Evolutionary conservation across 257 asterid species (phyloP).

Genomic region (Parsonsia alboflavescens): DNA sequence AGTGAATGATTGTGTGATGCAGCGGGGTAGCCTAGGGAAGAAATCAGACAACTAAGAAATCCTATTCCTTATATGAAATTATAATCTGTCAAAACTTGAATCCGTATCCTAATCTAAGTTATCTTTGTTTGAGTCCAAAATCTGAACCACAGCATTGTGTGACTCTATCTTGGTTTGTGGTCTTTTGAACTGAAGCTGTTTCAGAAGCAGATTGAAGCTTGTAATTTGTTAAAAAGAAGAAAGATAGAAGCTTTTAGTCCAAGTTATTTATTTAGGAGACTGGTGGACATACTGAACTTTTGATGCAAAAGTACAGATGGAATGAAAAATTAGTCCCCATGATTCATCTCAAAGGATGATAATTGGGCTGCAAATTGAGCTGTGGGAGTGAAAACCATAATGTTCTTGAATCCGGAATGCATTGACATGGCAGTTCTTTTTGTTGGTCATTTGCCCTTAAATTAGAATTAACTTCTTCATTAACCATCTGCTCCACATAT

Average conservation of each 20-base stretch:
- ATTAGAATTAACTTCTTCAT: neutral
- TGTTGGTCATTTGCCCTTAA: neutral
- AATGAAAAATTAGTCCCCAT: neutral
- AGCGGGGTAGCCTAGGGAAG: too few species aligned
- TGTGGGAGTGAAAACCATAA: neutral
- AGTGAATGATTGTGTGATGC: neutral
- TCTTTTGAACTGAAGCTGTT: neutral
- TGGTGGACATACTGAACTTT: neutral
- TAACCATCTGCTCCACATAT: constrained; percentile 11
- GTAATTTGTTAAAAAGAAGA: neutral
- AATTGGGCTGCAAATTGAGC: neutral
- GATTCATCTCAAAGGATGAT: neutral
- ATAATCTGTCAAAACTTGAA: too few species aligned
- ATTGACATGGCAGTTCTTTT: neutral
- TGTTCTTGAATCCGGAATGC: neutral
- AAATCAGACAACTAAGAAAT: too few species aligned
- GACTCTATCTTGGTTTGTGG: neutral
- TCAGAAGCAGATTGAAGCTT: neutral
- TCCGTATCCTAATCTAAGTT: too few species aligned
- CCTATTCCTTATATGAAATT: too few species aligned
- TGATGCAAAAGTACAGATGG: neutral
- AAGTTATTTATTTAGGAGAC: too few species aligned
- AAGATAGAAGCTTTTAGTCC: neutral
- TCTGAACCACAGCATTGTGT: too few species aligned
- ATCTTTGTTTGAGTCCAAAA: too few species aligned